These are phyloP conservation scores for Dichotomocladium elegans DNA, from an alignment of 371 early-diverging fungal genomes.

Conservation along the genomic window DNA sequence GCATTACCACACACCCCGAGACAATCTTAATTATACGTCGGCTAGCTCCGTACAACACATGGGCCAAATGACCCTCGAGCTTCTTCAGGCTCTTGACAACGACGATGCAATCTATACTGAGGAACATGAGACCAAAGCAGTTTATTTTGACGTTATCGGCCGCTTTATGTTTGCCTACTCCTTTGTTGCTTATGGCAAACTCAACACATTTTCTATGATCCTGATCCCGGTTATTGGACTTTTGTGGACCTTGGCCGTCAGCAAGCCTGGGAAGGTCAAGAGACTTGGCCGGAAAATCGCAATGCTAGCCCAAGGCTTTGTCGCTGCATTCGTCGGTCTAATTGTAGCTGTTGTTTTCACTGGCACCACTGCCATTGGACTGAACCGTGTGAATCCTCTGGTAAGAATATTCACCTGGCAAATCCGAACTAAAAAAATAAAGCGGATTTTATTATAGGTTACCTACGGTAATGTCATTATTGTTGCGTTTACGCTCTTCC, in stretches of 20 bases:
- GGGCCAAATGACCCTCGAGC: conserved; percentile 52
- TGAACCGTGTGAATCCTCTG: conserved; percentile 29
- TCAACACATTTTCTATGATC: conserved; percentile 38
- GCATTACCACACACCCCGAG: conserved; percentile 69
- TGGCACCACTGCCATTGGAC: conserved; percentile 6
- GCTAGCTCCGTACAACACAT: conserved; percentile 53
- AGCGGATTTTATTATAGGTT: conserved; percentile 6
- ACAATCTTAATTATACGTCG: conserved; percentile 50
- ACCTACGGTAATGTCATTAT: conserved; percentile 39
- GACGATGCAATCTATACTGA: conserved; percentile 30
- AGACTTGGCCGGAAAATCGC: conserved; percentile 10
- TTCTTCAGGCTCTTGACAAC: conserved; percentile 32
- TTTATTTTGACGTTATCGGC: conserved; percentile 55
- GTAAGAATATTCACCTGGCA: conserved; percentile 4
- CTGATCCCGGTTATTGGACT: conserved; percentile 26
- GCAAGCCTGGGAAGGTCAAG: background rate
- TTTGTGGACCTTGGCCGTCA: conserved; percentile 14
- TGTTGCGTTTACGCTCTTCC: conserved; percentile 9
- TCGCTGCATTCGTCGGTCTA: conserved; percentile 21
- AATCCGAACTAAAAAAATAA: background rate
- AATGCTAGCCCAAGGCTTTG: conserved; percentile 18
- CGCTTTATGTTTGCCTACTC: conserved; percentile 46
- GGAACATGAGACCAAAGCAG: conserved; percentile 27
- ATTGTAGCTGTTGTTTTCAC: conserved; percentile 9
- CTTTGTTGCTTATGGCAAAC: conserved; percentile 31